Base-by-base conservation (phyloP, 495 filamentous ascomycete genomes). In the Clohesyomyces aquaticus region DNA sequence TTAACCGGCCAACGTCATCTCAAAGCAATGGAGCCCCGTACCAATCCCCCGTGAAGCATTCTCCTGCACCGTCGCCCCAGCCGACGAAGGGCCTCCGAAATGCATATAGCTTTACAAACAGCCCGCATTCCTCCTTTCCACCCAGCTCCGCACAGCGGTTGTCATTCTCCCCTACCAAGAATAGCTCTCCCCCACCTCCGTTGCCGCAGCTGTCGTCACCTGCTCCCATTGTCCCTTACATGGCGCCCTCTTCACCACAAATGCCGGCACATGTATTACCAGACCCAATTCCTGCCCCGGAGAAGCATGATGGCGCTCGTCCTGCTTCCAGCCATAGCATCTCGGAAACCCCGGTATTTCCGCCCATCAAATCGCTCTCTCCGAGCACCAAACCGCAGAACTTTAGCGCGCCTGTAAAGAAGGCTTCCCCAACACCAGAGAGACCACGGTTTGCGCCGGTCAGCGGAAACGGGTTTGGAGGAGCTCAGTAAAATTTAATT, bases 241-340 rank as follows among this genome's bases (percentile, higher is more conserved):
- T 55, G 18, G 48, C 79, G 77, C 78, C 38, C 60, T 53, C 46
- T 48, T 67, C 46, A 42, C 35, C 12, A n/a, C 69, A 62, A 19
- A 60, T 43, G 45, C 61, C 71, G 53, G 66, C 65, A 77, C 75
- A 84, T 50, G 80, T 67, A 82, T 82, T 55, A 79, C 88, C 43
- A 66, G 78, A 22, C 75, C 79, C 41, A 1, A 53, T 64, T n/a
- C 86, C 84, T 3, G 90, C 90, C 18, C 91, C 91, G 3, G 87
- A 82, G 42, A 95, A 95, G 71, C 87, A 91, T 41, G 83, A 82
- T 41, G 81, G 80, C 4, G 78, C 81, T 43, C 80, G 82, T 16
- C 79, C 81, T 1, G 59, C 77, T 35, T 80, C 81, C 14, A 77
- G 77, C 11, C 77, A 79, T 19, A 75, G 74, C 46, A 71, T 83